phyloP scores from a whole-genome alignment of 148 eudicot genomes.

The Vaccinium macrocarpon region DNA sequence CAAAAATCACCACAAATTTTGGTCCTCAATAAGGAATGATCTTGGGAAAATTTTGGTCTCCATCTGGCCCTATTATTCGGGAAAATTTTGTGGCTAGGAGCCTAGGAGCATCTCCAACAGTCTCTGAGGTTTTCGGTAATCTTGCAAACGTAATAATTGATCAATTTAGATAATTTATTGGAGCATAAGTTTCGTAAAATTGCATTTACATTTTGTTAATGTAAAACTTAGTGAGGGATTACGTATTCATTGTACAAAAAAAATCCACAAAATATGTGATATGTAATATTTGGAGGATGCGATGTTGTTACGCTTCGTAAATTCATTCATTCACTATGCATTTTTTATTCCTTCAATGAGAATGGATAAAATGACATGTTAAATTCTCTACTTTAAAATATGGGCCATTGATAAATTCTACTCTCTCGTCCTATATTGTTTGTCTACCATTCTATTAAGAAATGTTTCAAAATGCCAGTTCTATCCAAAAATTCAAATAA shows the following conservation, averaged over 20 bases:
- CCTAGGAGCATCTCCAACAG: neutral
- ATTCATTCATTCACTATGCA: no score
- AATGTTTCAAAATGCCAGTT: neutral
- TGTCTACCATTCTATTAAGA: neutral
- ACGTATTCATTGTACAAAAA: neutral
- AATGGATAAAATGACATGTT: no score
- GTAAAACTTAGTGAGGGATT: neutral
- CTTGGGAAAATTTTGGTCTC: no score
- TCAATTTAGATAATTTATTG: neutral
- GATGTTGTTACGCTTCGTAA: no score
- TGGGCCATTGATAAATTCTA: no score
- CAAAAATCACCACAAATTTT: neutral
- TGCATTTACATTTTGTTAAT: neutral
- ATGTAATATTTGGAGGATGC: no score
- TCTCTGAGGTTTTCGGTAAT: neutral
- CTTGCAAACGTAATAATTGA: neutral
- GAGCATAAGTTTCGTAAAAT: no score
- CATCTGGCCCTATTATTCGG: neutral
- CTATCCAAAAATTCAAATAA: neutral
- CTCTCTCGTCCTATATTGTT: no score
- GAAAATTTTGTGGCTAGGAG: neutral
- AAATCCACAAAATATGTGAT: neutral
- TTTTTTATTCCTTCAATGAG: no score
- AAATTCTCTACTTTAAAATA: no score
- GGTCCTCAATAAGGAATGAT: neutral